Evolutionary conservation across 1,284 basidiomycete genomes (phyloP).

Genomic region (Chalciporus piperatoides): DNA sequence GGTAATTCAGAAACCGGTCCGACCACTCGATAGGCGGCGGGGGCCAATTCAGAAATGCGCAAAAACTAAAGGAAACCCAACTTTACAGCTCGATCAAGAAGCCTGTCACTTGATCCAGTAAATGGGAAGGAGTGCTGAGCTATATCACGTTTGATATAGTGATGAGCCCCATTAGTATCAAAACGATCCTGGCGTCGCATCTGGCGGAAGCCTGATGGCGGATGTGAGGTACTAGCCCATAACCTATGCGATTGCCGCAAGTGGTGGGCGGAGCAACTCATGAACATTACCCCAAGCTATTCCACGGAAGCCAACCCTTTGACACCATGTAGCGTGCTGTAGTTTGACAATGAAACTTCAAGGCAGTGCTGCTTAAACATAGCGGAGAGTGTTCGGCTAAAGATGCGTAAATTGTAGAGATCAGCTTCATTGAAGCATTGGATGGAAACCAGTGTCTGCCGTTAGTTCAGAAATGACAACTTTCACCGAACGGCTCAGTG

Average conservation of each 20-base stretch:
- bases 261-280: conserved; percentile 22
- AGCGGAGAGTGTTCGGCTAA: conserved; percentile 3
- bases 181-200: conserved; percentile 14
- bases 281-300: neutral
- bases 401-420: neutral
- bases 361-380: conserved; percentile 7
- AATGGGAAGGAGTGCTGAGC: neutral
- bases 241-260: conserved; percentile 19
- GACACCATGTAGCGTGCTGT: conserved; percentile 5
- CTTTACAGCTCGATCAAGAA: conserved; percentile 17
- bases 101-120: neutral
- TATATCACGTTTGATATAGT: conserved; percentile 17
- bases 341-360: neutral
- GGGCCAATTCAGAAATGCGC: conserved; percentile 17
- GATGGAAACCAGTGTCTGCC: neutral
- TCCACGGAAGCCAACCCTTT: conserved; percentile 23
- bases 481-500: conserved; percentile 10
- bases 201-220: conserved; percentile 21
- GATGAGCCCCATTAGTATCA: conserved; percentile 22
- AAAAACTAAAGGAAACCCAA: neutral
- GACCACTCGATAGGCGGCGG: conserved; percentile 16
- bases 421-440: conserved; percentile 4
- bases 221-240: conserved; percentile 16
- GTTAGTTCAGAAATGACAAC: neutral
- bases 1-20: conserved; percentile 20